A percentile compares a stretch with the other conserved stretches of the same genome.
Conservation (phyloP, 2,329 filamentous ascomycete species). For the Sporothrix luriei region DNA sequence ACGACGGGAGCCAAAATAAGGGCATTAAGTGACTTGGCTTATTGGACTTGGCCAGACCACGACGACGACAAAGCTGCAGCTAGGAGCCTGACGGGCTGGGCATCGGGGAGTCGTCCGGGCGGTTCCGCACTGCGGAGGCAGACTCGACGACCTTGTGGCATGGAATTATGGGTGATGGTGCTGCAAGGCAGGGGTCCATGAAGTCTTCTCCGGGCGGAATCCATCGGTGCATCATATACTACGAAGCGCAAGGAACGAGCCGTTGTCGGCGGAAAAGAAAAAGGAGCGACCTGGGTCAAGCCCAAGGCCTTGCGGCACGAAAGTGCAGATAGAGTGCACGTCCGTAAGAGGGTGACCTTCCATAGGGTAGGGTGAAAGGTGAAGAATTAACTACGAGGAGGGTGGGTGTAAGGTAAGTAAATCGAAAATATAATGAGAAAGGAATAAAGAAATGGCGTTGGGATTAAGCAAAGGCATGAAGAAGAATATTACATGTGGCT, state of each 20-base stretch:
- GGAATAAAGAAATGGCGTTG: background rate
- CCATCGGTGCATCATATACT: too few species aligned
- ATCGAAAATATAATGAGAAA: background rate
- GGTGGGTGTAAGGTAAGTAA: background rate
- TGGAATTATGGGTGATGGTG: background rate
- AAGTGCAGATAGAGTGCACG: background rate
- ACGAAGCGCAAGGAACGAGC: background rate
- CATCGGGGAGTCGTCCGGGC: slow-evolving; percentile 3
- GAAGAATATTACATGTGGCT: slow-evolving; percentile 8
- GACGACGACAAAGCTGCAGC: background rate
- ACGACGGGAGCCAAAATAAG: background rate
- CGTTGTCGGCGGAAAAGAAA: background rate
- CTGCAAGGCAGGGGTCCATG: background rate
- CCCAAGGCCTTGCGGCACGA: slow-evolving; percentile 4
- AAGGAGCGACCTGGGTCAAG: background rate
- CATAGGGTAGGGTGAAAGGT: slow-evolving; percentile 18
- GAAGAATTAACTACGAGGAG: background rate
- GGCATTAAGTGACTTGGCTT: background rate
- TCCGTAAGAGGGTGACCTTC: background rate
- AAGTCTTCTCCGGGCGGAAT: slow-evolving; percentile 7
- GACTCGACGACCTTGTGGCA: background rate
- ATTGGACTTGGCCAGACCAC: background rate
- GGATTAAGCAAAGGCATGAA: background rate
- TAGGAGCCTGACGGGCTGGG: background rate
- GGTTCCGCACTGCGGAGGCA: slow-evolving; percentile 15